Conservation (phyloP, 495 filamentous ascomycete genomes). For the Barbatosphaeria neglecta region DNA sequence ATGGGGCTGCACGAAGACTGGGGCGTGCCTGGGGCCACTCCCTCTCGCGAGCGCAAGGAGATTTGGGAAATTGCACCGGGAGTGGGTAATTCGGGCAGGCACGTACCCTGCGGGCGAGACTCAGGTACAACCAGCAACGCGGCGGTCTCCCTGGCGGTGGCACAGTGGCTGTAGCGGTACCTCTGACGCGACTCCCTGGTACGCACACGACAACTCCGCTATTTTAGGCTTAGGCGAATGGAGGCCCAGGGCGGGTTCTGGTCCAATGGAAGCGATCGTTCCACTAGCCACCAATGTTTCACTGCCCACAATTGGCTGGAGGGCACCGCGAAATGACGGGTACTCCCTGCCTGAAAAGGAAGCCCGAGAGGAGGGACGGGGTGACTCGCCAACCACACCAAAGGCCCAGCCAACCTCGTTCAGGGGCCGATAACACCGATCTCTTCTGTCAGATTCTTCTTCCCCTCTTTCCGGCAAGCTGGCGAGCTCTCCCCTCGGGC, state of each 20-base stretch:
- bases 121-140: too few species aligned
- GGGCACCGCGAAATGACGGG: neutral
- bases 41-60: neutral
- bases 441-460: neutral
- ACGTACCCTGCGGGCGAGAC: neutral
- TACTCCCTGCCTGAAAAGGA: neutral
- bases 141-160: too few species aligned
- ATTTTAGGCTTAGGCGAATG: neutral
- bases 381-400: too few species aligned
- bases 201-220: neutral
- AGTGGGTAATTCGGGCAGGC: neutral
- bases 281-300: neutral
- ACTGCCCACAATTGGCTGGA: neutral
- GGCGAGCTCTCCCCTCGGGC: neutral
- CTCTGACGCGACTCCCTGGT: neutral
- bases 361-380: too few species aligned
- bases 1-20: too few species aligned
- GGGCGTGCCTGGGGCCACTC: too few species aligned
- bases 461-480: neutral
- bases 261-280: neutral
- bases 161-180: neutral
- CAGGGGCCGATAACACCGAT: neutral
- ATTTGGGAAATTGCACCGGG: neutral
- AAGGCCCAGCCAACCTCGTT: neutral
- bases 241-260: neutral